A percentile compares a stretch with the other conserved stretches of the same genome.
Conservation (phyloP, 768 basidiomycete species). For the Xerocomus brunneocitrinus region DNA sequence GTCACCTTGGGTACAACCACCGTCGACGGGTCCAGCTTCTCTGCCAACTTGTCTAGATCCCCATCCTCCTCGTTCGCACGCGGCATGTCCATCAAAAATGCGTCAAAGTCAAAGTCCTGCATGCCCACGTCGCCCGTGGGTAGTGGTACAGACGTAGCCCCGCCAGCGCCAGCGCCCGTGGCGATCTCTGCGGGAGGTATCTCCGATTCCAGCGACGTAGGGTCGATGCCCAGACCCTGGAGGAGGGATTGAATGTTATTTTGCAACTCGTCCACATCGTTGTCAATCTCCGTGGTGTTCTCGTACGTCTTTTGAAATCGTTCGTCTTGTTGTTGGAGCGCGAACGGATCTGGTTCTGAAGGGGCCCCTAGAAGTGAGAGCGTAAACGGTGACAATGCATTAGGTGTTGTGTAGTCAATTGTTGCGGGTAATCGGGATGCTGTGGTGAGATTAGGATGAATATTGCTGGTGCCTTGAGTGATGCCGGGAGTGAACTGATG, state of each 20-base stretch:
- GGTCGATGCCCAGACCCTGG: conserved; percentile 63
- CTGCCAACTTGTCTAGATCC: conserved; percentile 33
- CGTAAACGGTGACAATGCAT: conserved; percentile 21
- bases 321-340: conserved; percentile 36
- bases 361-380: conserved; percentile 23
- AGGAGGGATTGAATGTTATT: conserved; percentile 68
- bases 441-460: conserved; percentile 4
- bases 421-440: conserved; percentile 15
- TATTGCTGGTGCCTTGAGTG: not conserved
- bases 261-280: conserved; percentile 68
- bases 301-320: conserved; percentile 55
- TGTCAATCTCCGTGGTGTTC: conserved; percentile 59
- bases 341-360: conserved; percentile 30
- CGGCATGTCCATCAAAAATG: conserved; percentile 38
- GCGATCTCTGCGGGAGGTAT: conserved; percentile 3
- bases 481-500: conserved; percentile 3
- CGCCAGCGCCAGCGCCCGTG: conserved; percentile 10
- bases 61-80: conserved; percentile 26
- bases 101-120: conserved; percentile 37
- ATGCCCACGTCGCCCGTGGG: conserved; percentile 13
- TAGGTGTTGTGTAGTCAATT: conserved; percentile 20
- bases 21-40: conserved; percentile 29
- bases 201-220: conserved; percentile 25
- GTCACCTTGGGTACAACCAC: conserved; percentile 18
- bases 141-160: not conserved